phyloP scores from a whole-genome alignment of 2,329 filamentous ascomycete species.

The Scopulariopsis brevicaulis region DNA sequence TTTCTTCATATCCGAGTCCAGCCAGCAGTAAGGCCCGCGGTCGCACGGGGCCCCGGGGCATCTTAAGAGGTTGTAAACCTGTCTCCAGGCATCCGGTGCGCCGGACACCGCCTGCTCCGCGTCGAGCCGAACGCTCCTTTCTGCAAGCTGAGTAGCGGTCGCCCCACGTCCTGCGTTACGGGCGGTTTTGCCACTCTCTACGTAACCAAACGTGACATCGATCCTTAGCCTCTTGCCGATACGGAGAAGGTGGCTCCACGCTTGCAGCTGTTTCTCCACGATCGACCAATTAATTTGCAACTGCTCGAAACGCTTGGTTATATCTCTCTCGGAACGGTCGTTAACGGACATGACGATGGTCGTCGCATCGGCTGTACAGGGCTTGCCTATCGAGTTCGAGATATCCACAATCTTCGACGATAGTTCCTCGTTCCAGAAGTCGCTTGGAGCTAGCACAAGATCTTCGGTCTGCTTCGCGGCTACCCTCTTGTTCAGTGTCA shows the following conservation, averaged over 20 bases:
- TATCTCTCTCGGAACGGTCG: conserved; percentile 7
- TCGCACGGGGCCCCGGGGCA: neutral
- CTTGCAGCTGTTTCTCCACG: conserved; percentile 6
- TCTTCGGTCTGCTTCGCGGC: neutral
- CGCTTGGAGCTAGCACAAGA: conserved; percentile 12
- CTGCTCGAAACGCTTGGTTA: conserved; percentile 11
- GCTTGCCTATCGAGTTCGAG: conserved; percentile 8
- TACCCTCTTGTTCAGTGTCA: neutral
- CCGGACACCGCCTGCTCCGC: neutral
- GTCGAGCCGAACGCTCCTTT: neutral
- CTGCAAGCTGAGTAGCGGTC: neutral
- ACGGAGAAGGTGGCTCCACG: neutral
- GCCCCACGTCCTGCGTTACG: neutral
- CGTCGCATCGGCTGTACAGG: conserved; percentile 7
- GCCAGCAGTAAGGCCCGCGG: conserved; percentile 7
- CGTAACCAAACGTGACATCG: neutral
- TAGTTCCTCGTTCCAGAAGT: conserved; percentile 11
- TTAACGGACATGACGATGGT: conserved; percentile 10
- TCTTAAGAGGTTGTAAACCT: neutral
- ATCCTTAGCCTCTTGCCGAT: neutral
- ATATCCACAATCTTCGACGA: conserved; percentile 4
- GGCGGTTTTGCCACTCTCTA: neutral
- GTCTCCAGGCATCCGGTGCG: neutral
- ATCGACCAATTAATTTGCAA: conserved; percentile 10
- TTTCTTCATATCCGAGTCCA: conserved; percentile 4